phyloP scores from a whole-genome alignment of 2,329 filamentous ascomycete genomes.

The Metarhizium sp. region DNA sequence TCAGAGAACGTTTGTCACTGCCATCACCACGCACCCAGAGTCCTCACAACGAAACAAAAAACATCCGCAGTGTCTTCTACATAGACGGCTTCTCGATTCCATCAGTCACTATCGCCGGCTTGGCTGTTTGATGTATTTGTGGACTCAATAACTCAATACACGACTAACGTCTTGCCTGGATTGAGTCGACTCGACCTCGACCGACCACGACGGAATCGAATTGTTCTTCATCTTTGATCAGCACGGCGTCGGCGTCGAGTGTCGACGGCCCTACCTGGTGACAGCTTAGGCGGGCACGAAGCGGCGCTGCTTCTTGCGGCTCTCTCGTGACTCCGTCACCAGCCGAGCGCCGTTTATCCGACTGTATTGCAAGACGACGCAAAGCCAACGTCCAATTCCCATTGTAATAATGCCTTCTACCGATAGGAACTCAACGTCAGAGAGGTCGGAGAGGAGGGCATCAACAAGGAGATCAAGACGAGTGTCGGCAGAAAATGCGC shows the following conservation, averaged over 20 bases:
- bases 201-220: not conserved
- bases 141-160: not conserved
- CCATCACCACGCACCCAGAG: not conserved
- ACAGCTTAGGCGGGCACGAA: not conserved
- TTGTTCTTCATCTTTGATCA: not conserved
- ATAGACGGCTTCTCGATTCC: not conserved
- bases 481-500: conserved; percentile 19
- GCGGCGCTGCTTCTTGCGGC: not conserved
- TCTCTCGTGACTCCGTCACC: conserved; percentile 1
- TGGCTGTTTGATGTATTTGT: not conserved
- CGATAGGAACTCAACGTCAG: conserved; percentile 27
- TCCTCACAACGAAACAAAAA: not conserved
- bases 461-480: conserved; percentile 33
- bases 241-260: not conserved
- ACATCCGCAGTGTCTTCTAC: not conserved
- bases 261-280: not conserved
- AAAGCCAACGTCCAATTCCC: not conserved
- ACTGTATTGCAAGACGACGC: not conserved
- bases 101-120: not conserved
- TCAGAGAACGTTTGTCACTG: not conserved
- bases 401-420: conserved; percentile 30
- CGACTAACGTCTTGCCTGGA: not conserved
- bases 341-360: not conserved
- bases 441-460: conserved; percentile 32
- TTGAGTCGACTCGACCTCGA: not conserved